phyloP scores from a whole-genome alignment of 371 early-diverging fungal species.

The Quaeritorhiza haematococci region DNA sequence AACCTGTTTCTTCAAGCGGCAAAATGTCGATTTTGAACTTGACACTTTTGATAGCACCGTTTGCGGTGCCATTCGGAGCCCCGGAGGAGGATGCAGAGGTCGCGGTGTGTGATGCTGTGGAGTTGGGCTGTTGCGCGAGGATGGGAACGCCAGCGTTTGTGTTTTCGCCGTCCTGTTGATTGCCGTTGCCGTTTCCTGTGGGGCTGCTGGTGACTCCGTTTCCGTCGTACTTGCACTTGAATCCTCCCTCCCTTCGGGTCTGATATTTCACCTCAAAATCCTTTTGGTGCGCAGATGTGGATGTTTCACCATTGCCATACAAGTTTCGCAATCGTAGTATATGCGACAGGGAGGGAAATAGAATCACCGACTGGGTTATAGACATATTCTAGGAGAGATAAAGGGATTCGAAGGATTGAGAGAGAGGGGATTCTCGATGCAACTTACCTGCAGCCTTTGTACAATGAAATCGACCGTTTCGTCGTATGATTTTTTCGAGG shows the following conservation, averaged over 20 bases:
- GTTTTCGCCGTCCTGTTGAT: neutral
- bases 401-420: too few relatives aligned
- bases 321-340: too few relatives aligned
- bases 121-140: neutral
- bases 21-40: constrained; percentile 51
- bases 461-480: constrained; percentile 1
- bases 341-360: too few relatives aligned
- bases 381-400: too few relatives aligned
- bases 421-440: too few relatives aligned
- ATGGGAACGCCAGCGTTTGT: neutral
- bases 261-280: constrained; percentile 23
- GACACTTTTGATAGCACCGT: constrained; percentile 26
- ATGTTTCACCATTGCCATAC: too few relatives aligned
- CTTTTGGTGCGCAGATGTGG: constrained; percentile 7
- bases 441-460: neutral
- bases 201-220: neutral
- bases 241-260: constrained; percentile 21
- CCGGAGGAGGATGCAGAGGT: neutral
- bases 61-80: neutral
- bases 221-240: constrained; percentile 47
- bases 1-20: neutral
- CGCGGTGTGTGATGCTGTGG: constrained; percentile 1
- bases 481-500: neutral
- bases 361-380: too few relatives aligned
- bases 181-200: neutral